Evolutionary conservation across 2,329 filamentous ascomycete species (phyloP).

Genomic region (Xylaria sp.): DNA sequence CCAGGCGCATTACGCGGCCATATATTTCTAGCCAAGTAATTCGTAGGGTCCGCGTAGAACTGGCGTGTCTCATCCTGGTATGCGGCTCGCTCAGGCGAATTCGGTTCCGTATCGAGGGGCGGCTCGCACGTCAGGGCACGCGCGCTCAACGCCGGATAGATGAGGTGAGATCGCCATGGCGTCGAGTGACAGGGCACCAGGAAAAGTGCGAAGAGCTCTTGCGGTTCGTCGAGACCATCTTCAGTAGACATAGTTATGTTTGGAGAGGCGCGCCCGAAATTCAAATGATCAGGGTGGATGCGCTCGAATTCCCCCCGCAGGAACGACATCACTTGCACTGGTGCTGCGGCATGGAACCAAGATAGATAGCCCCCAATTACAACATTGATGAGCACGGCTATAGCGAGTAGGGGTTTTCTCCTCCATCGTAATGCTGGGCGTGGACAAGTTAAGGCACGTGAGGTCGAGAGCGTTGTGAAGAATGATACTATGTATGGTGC

Average conservation of each 20-base stretch:
- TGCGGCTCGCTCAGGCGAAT: constrained; percentile 65
- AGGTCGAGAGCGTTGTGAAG: constrained; percentile 61
- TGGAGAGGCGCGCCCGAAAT: constrained; percentile 44
- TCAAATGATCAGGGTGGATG: constrained; percentile 58
- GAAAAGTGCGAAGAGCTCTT: constrained; percentile 76
- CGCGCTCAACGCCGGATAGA: constrained; percentile 77
- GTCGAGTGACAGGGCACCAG: constrained; percentile 97
- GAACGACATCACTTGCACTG: constrained; percentile 77
- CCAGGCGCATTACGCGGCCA: constrained; percentile 53
- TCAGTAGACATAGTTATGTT: constrained; percentile 45
- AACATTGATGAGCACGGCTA: constrained; percentile 72
- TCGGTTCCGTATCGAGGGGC: constrained; percentile 73
- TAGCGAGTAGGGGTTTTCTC: constrained; percentile 66
- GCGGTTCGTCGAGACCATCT: constrained; percentile 36
- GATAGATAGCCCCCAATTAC: constrained; percentile 78
- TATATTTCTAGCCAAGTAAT: constrained; percentile 67
- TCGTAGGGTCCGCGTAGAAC: constrained; percentile 77
- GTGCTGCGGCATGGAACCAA: constrained; percentile 81
- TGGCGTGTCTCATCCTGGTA: constrained; percentile 92
- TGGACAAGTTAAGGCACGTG: constrained; percentile 45
- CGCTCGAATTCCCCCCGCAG: constrained; percentile 78
- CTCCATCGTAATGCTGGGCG: constrained; percentile 53
- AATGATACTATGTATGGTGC: constrained; percentile 73
- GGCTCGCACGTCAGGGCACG: constrained; percentile 93
- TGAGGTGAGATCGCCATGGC: constrained; percentile 89